A percentile compares a stretch with the other conserved stretches of the same genome.
These are phyloP conservation scores for Neonectria faginata DNA, from an alignment of 2,329 filamentous ascomycete genomes.

Conservation along the genomic window DNA sequence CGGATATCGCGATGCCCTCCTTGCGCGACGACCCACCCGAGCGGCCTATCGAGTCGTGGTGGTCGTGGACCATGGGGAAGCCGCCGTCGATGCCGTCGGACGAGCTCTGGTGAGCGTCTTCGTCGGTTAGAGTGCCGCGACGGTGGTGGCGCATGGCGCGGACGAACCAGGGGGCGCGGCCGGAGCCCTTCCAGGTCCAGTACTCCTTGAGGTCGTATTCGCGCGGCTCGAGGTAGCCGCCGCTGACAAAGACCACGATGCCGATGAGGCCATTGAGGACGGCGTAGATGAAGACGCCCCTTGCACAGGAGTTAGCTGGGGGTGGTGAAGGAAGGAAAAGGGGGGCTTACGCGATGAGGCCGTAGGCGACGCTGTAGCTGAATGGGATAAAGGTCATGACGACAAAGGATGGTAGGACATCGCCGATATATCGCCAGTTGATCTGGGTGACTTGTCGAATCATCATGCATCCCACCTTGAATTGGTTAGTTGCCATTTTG, in stretches of 20 bases:
- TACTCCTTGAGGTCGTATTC: conserved; percentile 68
- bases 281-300: conserved; percentile 66
- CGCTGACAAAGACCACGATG: conserved; percentile 57
- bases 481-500: conserved; percentile 12
- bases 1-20: conserved; percentile 27
- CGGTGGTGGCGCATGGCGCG: conserved; percentile 49
- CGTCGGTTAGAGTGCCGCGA: background rate
- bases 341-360: conserved; percentile 73
- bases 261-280: conserved; percentile 62
- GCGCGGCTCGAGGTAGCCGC: conserved; percentile 58
- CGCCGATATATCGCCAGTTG: conserved; percentile 82
- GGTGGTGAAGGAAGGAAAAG: background rate
- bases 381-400: conserved; percentile 82
- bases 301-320: conserved; percentile 43
- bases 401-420: conserved; percentile 80
- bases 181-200: conserved; percentile 65
- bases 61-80: conserved; percentile 24
- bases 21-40: conserved; percentile 41
- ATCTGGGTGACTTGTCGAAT: conserved; percentile 79
- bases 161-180: conserved; percentile 61
- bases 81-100: conserved; percentile 19
- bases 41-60: conserved; percentile 31
- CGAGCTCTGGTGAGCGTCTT: conserved; percentile 24
- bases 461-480: conserved; percentile 79
- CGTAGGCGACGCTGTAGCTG: conserved; percentile 82